Evolutionary conservation across 129 eudicot species (phyloP).

Genomic region (Escallonia herrerae): DNA sequence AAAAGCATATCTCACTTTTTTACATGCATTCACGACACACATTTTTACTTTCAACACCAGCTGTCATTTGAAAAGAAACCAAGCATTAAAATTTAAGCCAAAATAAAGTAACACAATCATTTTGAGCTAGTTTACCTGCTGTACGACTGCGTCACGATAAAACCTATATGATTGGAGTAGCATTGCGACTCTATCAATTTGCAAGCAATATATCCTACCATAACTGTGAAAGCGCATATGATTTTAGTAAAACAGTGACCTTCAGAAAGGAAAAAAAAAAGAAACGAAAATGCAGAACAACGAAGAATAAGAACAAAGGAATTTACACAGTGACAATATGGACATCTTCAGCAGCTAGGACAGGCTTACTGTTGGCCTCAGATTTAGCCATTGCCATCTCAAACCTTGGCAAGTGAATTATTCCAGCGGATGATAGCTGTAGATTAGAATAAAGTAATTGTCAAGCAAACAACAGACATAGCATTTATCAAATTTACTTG

Average conservation of each 20-base stretch:
- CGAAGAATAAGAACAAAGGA: neutral
- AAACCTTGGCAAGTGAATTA: constrained; percentile 82
- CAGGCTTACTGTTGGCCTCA: constrained; percentile 80
- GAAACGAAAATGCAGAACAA: neutral
- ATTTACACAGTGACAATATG: constrained; percentile 86
- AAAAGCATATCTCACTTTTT: too few relatives aligned
- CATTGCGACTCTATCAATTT: constrained; percentile 91
- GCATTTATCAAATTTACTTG: too few relatives aligned
- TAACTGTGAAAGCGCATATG: constrained; percentile 45
- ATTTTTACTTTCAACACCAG: neutral
- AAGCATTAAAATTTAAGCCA: neutral
- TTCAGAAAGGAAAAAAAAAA: constrained; percentile 10
- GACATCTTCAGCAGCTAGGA: constrained; percentile 85
- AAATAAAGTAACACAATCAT: too few relatives aligned
- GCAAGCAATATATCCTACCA: constrained; percentile 98
- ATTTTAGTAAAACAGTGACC: neutral
- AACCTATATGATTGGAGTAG: constrained; percentile 78
- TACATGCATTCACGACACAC: too few relatives aligned
- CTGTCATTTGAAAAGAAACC: neutral
- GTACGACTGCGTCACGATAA: constrained; percentile 97
- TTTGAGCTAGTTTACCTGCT: constrained; percentile 45
- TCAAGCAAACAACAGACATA: too few relatives aligned
- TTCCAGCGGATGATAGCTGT: constrained; percentile 88
- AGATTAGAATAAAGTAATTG: neutral
- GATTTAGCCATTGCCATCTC: constrained; percentile 91